Base-by-base conservation (phyloP, 2,329 filamentous ascomycete species). In the Penicillium sp. region DNA sequence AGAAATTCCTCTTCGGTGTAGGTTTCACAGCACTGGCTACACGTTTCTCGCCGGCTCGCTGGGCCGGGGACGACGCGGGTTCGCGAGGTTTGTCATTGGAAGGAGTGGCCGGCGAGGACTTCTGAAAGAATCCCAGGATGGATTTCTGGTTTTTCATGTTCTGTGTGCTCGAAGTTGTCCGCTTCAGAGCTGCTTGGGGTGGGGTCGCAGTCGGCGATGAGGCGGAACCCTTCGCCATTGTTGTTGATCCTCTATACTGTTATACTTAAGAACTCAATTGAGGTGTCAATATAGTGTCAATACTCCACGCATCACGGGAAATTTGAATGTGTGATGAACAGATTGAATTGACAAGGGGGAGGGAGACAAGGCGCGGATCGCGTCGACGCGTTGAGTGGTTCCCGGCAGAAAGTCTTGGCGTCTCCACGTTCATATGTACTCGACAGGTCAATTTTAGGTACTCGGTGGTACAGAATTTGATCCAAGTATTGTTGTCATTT, bases 81-180 rank as follows among this genome's bases (percentile, higher is more conserved):
- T 78, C 76, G 19, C 68, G 70, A 50, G 68, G 64, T 37, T 70
- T 68, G 24, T 68, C 61, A 37, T 60, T 65, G 1, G 75, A 73
- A 65, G 72, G 73, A 51, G 82, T 82, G 28, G 83, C 80, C 19
- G 81, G 81, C 15, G 82, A 78, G 2, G 82, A 80, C 60, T 80
- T 92, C 68, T 89, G 84, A 72, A 94, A 94, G 83, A 95, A 95
- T 47, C 90, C 90, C 38, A 92, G 81, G 62, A 95, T 92, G 57
- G 89, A 91, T 75, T 83, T 84, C 73, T 91, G 89, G 71, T 86
- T 88, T 72, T 88, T 88, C 76, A 78, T 79, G 49, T 79, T 79
- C 66, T 79, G 76, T 12, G 76, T 75, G 59, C 74, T 78, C 19
- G 79, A 76, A 7, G 76, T 76, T 7, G 79, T 71, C 62, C 76